These are phyloP conservation scores for Fusarium equiseti DNA, from an alignment of 2,329 filamentous ascomycete genomes.

Conservation along the genomic window DNA sequence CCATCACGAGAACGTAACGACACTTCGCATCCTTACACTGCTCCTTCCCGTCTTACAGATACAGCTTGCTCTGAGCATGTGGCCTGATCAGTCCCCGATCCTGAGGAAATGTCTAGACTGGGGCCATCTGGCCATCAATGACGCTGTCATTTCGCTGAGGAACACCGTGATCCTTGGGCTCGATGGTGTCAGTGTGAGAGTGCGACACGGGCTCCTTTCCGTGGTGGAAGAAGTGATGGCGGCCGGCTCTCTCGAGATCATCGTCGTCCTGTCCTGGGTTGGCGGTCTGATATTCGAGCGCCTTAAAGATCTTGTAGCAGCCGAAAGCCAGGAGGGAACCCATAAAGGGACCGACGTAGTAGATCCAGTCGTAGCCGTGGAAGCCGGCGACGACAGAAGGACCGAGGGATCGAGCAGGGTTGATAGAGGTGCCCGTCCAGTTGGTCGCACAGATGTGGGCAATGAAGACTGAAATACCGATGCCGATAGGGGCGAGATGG, in stretches of 20 bases:
- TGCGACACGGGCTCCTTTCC: slow-evolving; percentile 23
- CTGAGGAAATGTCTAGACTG: slow-evolving; percentile 2
- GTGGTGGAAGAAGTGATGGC: slow-evolving; percentile 13
- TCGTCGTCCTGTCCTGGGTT: slow-evolving; percentile 63
- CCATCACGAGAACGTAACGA: slow-evolving; percentile 16
- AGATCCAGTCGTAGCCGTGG: slow-evolving; percentile 64
- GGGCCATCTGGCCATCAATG: slow-evolving; percentile 37
- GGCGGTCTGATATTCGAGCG: slow-evolving; percentile 63
- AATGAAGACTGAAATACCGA: slow-evolving; percentile 78
- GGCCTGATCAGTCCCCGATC: neutral
- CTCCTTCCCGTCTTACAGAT: slow-evolving; percentile 20
- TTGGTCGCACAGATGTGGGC: slow-evolving; percentile 60
- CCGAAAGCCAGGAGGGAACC: slow-evolving; percentile 62
- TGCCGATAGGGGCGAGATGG: slow-evolving; percentile 77
- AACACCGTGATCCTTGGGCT: slow-evolving; percentile 22
- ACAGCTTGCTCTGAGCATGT: slow-evolving; percentile 12
- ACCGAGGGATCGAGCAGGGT: slow-evolving; percentile 64
- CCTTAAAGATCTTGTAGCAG: slow-evolving; percentile 64
- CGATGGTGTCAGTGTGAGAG: slow-evolving; percentile 37
- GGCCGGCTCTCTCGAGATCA: slow-evolving; percentile 42
- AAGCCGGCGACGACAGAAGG: slow-evolving; percentile 60
- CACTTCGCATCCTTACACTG: slow-evolving; percentile 9
- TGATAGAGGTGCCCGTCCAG: slow-evolving; percentile 63
- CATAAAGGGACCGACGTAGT: slow-evolving; percentile 65
- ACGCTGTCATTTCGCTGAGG: slow-evolving; percentile 41